Percentiles rank a stretch among this genome's conserved stretches.
These are phyloP conservation scores for Neofusicoccum ribis DNA, from an alignment of 2,329 filamentous ascomycete species.

Conservation along the genomic window DNA sequence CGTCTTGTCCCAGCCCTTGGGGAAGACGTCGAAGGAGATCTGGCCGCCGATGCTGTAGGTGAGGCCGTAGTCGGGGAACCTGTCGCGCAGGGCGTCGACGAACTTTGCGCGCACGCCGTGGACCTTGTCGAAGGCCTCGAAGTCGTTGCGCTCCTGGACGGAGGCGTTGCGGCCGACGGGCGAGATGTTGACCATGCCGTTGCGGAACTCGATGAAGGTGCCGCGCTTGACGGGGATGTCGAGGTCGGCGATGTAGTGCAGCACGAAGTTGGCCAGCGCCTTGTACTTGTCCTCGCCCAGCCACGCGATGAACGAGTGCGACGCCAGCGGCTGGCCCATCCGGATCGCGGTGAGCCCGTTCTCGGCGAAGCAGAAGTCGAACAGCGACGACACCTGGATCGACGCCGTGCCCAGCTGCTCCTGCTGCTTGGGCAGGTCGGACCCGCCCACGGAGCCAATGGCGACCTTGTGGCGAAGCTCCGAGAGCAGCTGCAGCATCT, in stretches of 20 bases:
- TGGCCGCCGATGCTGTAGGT: constrained; percentile 96
- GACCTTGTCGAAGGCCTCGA: constrained; percentile 75
- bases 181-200: constrained; percentile 86
- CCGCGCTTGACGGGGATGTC: constrained; percentile 81
- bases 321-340: constrained; percentile 71
- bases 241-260: constrained; percentile 82
- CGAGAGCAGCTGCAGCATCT: constrained; percentile 80
- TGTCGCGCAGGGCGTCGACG: constrained; percentile 72
- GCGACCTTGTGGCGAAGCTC: constrained; percentile 82
- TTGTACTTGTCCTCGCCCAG: constrained; percentile 86
- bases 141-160: constrained; percentile 76
- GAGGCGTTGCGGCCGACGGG: constrained; percentile 86
- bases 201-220: constrained; percentile 85
- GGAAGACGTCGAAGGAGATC: constrained; percentile 98
- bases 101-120: constrained; percentile 76
- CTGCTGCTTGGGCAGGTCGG: constrained; percentile 89
- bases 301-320: constrained; percentile 87
- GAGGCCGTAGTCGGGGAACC: constrained; percentile 79
- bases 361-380: constrained; percentile 97
- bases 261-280: constrained; percentile 70
- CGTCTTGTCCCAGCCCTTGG: constrained; percentile 96
- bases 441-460: constrained; percentile 91
- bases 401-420: constrained; percentile 80
- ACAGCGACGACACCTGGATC: constrained; percentile 75
- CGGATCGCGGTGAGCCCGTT: constrained; percentile 93